These are phyloP conservation scores for Ascodesmis nigricans DNA, from an alignment of 495 filamentous ascomycete species.

Conservation along the genomic window DNA sequence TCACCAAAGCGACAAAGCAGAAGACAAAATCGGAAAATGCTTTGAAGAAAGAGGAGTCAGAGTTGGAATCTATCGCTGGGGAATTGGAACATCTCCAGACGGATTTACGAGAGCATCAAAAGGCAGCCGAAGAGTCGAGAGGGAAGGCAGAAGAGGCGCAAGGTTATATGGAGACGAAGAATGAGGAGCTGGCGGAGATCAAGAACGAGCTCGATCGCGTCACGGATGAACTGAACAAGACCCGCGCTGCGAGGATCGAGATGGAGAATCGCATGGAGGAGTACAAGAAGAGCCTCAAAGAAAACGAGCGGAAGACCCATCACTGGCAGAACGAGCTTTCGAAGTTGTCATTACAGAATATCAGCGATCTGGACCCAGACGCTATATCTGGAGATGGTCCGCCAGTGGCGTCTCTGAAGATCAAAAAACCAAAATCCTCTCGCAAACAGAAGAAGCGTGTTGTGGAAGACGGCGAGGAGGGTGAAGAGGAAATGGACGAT, in stretches of 20 bases:
- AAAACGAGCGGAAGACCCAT: constrained; percentile 62
- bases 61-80: constrained; percentile 43
- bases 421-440: too few species aligned
- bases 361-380: constrained; percentile 25
- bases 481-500: too few species aligned
- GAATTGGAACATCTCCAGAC: constrained; percentile 56
- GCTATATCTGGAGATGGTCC: too few species aligned
- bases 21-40: constrained; percentile 70
- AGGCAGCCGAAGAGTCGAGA: constrained; percentile 46
- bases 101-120: constrained; percentile 53
- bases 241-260: constrained; percentile 76
- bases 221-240: constrained; percentile 70
- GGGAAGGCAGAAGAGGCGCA: constrained; percentile 68
- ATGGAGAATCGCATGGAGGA: constrained; percentile 97
- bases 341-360: constrained; percentile 57
- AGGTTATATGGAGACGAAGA: constrained; percentile 55
- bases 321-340: constrained; percentile 79
- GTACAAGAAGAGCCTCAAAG: constrained; percentile 66
- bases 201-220: constrained; percentile 77
- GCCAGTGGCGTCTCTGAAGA: too few species aligned
- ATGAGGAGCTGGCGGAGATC: constrained; percentile 50
- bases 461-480: too few species aligned
- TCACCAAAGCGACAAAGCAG: constrained; percentile 80
- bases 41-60: constrained; percentile 46
- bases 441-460: too few species aligned